Evolutionary conservation across 78 protist genomes (phyloP).

Genomic region (Dictyostelium brefeldianum): DNA sequence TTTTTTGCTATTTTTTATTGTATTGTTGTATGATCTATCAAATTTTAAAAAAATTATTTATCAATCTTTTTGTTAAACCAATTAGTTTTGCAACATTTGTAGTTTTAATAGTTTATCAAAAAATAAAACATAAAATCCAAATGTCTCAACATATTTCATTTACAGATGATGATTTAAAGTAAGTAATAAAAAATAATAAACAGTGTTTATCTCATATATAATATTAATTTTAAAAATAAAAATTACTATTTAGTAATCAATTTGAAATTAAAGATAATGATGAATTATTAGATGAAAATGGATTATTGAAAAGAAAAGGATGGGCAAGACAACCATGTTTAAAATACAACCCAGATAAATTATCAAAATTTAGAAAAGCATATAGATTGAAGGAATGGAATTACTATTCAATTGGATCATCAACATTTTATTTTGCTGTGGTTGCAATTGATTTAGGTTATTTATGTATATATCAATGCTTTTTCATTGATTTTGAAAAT

Average conservation of each 20-base stretch:
- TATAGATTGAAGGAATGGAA: constrained; percentile 74
- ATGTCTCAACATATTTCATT: constrained; percentile 43
- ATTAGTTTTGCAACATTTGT: constrained; percentile 30
- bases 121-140: constrained; percentile 20
- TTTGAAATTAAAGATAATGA: constrained; percentile 1
- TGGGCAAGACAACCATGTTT: constrained; percentile 61
- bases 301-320: constrained; percentile 21
- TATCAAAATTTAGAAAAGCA: constrained; percentile 24
- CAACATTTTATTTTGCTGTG: constrained; percentile 52
- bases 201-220: too few relatives aligned
- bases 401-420: constrained; percentile 45
- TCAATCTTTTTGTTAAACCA: constrained; percentile 3
- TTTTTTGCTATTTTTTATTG: background rate
- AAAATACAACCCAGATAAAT: constrained; percentile 47
- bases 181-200: background rate
- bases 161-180: constrained; percentile 32
- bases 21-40: background rate
- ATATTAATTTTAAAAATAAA: background rate
- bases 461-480: constrained; percentile 26
- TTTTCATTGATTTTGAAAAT: constrained; percentile 51
- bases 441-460: constrained; percentile 63
- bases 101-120: constrained; percentile 23
- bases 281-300: constrained; percentile 59
- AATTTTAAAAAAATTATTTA: background rate
- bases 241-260: constrained; percentile 4